Percentiles rank a stretch among this genome's conserved stretches.
Conservation (phyloP, 768 basidiomycete genomes). For the Trametes cinnabarina region DNA sequence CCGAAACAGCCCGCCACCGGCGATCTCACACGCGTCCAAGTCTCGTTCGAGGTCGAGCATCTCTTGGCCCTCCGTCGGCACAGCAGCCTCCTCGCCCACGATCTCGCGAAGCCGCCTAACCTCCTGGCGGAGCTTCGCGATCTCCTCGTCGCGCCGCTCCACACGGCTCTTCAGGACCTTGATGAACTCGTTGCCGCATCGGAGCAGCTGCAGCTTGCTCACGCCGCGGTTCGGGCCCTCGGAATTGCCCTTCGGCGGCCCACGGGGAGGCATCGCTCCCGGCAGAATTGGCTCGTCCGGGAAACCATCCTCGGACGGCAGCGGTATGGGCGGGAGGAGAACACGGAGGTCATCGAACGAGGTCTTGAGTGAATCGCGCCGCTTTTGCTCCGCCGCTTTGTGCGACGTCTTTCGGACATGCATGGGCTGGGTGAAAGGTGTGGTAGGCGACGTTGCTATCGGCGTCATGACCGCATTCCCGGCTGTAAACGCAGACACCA, state of each 20-base stretch:
- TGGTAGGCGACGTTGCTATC: constrained; percentile 21
- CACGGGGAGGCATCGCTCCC: constrained; percentile 85
- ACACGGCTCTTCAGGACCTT: constrained; percentile 72
- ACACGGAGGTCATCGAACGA: constrained; percentile 84
- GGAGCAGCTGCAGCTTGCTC: constrained; percentile 87
- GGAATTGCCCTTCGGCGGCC: constrained; percentile 78
- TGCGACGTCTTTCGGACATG: constrained; percentile 76
- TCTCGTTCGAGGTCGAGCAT: constrained; percentile 55
- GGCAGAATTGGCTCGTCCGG: constrained; percentile 77
- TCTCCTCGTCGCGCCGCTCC: constrained; percentile 78
- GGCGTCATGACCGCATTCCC: constrained; percentile 33
- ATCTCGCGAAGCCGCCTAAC: constrained; percentile 53
- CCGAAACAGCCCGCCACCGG: constrained; percentile 21
- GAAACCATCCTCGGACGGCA: constrained; percentile 71
- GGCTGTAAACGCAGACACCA: constrained; percentile 25
- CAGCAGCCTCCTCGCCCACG: constrained; percentile 36
- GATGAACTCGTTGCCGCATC: constrained; percentile 90
- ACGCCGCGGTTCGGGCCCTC: constrained; percentile 96
- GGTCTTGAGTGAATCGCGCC: constrained; percentile 93
- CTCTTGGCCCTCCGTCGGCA: constrained; percentile 36
- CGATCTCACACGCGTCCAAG: constrained; percentile 54
- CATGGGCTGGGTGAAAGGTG: constrained; percentile 30
- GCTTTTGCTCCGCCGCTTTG: constrained; percentile 96
- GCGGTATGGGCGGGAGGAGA: constrained; percentile 85
- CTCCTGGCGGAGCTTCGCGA: constrained; percentile 63